Evolutionary conservation across 2,329 filamentous ascomycete genomes (phyloP), one percentile per base, ranked within the genome.

Genomic region (Ophiocordyceps camponoti-rufipedis): DNA sequence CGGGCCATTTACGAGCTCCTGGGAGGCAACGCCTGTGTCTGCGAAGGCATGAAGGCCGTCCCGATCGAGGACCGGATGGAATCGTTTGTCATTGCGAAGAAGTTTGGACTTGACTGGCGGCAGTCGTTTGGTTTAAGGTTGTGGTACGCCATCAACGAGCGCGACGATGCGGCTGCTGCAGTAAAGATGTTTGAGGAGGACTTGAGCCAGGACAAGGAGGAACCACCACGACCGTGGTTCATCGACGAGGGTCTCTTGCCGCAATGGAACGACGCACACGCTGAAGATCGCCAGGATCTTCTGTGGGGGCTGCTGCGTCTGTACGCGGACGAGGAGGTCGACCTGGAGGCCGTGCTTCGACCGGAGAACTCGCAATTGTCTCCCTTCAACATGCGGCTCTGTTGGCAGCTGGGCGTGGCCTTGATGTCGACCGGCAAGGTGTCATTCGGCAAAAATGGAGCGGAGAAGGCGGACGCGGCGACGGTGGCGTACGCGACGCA

Each of bases 41-140:
- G 85, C 48, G 76, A 87, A 52, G 91, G 89, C 11, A 80, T 82
- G 56, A 81, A 78, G 51, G 71, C 70, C 3, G 79, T 75, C 7
- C 75, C 84, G 1, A 65, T 81, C 9, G 91, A 96, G 60, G 85
- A 96, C 62, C 80, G 83, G 41, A 74, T 82, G 38, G 74, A 80
- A 13, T 81, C 81, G 0, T 94, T 98, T 57, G 72, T 79, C 45
- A 84, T 98, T 51, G 84, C 86, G 1, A 74, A 83, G 54, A 80
- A 80, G 42, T 98, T 95, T 58, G 78, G 78, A 5, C 70, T 98
- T 33, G 84, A 93, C 58, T 98, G 91, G 91, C 80, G 85, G 59
- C 88, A 94, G 57, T 81, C 88, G 0, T 94, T 98, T 60, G 89
- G 85, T 11, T 71, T 98, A 44, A 79, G 88, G 41, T 69, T 98